phyloP scores from a whole-genome alignment of 257 asterid species.

The Marsdenia floribunda region DNA sequence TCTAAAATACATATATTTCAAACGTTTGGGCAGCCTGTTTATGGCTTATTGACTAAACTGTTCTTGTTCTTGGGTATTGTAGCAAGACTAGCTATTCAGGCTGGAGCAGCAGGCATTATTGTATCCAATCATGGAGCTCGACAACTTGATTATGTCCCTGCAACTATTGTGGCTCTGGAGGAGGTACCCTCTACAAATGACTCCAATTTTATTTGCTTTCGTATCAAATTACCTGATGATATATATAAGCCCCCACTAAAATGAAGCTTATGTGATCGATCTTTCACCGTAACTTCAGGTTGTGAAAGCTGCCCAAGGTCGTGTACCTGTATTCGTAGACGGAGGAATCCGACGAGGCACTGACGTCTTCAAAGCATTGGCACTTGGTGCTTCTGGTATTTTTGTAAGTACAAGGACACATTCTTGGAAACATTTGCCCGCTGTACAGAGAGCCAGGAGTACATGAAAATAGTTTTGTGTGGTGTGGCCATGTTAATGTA shows the following conservation, averaged over 20 bases:
- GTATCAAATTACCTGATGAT: no score
- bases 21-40: neutral
- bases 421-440: neutral
- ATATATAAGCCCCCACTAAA: neutral
- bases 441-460: no score
- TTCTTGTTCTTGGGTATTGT: constrained; percentile 19
- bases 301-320: constrained; percentile 92
- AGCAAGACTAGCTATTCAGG: constrained; percentile 84
- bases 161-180: constrained; percentile 83
- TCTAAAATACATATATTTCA: neutral
- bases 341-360: constrained; percentile 98
- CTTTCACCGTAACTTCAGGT: constrained; percentile 40
- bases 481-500: neutral
- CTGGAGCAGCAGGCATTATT: constrained; percentile 87
- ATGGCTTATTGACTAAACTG: constrained; percentile 10
- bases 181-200: constrained; percentile 40
- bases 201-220: neutral
- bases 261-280: constrained; percentile 3
- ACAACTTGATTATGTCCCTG: constrained; percentile 89
- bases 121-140: constrained; percentile 98
- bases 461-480: neutral
- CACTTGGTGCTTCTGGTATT: constrained; percentile 91
- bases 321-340: constrained; percentile 87
- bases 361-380: constrained; percentile 93
- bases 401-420: constrained; percentile 52